These are phyloP conservation scores for Apiotrichum montevideense DNA, from an alignment of 1,284 basidiomycete genomes.

Conservation along the genomic window DNA sequence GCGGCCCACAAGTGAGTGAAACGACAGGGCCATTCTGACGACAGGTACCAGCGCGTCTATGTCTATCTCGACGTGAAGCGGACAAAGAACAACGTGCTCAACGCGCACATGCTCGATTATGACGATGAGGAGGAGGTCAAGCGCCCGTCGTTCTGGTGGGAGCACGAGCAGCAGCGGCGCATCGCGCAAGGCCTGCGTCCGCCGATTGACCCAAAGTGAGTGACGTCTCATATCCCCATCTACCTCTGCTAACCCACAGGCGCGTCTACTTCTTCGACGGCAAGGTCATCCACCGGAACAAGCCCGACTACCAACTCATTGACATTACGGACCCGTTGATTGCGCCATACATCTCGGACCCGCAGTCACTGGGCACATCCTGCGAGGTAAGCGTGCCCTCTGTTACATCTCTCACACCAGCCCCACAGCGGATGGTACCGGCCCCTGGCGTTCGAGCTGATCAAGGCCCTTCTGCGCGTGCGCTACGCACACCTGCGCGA, in stretches of 20 bases:
- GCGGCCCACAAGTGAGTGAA: conserved; percentile 63
- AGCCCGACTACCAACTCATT: conserved; percentile 85
- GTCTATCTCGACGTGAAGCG: conserved; percentile 49
- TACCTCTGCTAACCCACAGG: neutral
- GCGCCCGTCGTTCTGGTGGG: conserved; percentile 29
- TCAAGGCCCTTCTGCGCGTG: conserved; percentile 74
- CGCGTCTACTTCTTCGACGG: conserved; percentile 85
- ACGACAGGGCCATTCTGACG: neutral
- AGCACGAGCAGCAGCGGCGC: conserved; percentile 27
- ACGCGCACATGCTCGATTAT: conserved; percentile 14
- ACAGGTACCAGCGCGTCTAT: conserved; percentile 73
- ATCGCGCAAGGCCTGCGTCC: conserved; percentile 28
- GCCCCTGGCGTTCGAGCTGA: conserved; percentile 64
- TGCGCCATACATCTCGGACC: conserved; percentile 67
- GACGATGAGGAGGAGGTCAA: conserved; percentile 23
- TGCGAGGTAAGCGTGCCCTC: conserved; percentile 58
- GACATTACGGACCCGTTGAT: conserved; percentile 83
- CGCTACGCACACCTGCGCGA: conserved; percentile 81
- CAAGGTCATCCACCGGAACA: conserved; percentile 64
- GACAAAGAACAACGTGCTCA: conserved; percentile 20
- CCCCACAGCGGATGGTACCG: conserved; percentile 65
- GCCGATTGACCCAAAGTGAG: conserved; percentile 31
- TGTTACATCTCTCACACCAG: conserved; percentile 5
- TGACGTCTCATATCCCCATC: neutral
- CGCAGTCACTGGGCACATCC: conserved; percentile 55